Evolutionary conservation across 257 asterid genomes (phyloP).

Genomic region (Cinchona pubescens): DNA sequence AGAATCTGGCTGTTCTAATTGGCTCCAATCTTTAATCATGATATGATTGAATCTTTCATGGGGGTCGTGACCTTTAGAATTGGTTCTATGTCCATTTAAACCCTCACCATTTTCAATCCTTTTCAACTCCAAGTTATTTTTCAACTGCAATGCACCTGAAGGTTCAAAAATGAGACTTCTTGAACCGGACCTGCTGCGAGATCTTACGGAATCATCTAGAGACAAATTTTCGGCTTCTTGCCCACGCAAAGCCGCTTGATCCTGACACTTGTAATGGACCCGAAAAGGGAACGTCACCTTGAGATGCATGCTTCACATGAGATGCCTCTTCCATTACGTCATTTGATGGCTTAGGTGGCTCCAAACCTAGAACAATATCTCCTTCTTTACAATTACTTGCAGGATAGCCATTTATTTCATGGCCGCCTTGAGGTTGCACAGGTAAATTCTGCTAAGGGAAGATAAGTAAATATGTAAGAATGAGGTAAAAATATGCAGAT

Average conservation of each 20-base stretch:
- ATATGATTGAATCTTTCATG: constrained; percentile 43
- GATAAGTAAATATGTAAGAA: constrained; percentile 5
- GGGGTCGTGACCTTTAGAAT: constrained; percentile 44
- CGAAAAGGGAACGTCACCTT: constrained; percentile 70
- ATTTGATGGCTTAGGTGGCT: constrained; percentile 44
- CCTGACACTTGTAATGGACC: constrained; percentile 90
- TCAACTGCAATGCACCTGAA: constrained; percentile 48
- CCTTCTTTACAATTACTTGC: constrained; percentile 34
- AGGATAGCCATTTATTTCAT: constrained; percentile 33
- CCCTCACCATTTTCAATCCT: constrained; percentile 48
- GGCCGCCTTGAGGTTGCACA: constrained; percentile 42
- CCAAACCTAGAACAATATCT: constrained; percentile 36
- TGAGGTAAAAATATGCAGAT: background rate
- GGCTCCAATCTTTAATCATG: constrained; percentile 69
- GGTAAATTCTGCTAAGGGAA: constrained; percentile 52
- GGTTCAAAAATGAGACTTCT: constrained; percentile 82
- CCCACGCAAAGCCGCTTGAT: constrained; percentile 98
- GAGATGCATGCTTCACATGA: constrained; percentile 74
- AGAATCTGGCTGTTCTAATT: constrained; percentile 66
- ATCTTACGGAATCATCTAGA: constrained; percentile 61
- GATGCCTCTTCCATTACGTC: constrained; percentile 46
- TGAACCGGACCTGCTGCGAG: constrained; percentile 78
- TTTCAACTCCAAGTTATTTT: constrained; percentile 49
- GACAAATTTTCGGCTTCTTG: constrained; percentile 59
- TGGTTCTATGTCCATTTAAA: constrained; percentile 30